These are phyloP conservation scores for Coemansia sp. DNA, from an alignment of 192 early-diverging fungal genomes.

Conservation along the genomic window DNA sequence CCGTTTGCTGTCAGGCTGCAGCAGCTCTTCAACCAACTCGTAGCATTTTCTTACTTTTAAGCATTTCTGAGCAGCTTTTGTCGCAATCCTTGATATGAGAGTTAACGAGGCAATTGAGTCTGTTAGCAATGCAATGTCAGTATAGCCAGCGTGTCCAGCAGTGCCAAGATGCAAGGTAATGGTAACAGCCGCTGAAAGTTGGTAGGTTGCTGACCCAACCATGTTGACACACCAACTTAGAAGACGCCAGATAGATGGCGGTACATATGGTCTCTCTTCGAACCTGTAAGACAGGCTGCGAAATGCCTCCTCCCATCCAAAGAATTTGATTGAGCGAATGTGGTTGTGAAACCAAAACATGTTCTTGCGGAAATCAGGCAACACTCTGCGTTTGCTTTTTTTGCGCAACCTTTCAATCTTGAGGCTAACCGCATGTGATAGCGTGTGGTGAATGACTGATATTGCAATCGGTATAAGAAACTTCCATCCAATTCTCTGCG, in stretches of 20 bases:
- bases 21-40: slow-evolving; percentile 7
- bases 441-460: not conserved
- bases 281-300: not conserved
- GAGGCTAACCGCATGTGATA: not conserved
- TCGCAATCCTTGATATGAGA: not conserved
- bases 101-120: slow-evolving; percentile 27
- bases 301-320: slow-evolving; percentile 58
- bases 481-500: slow-evolving; percentile 32
- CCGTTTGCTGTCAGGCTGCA: not conserved
- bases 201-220: slow-evolving; percentile 43
- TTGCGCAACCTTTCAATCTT: not conserved
- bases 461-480: slow-evolving; percentile 27
- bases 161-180: slow-evolving; percentile 60
- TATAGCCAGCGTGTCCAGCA: slow-evolving; percentile 13
- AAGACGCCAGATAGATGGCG: slow-evolving; percentile 33
- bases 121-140: slow-evolving; percentile 18
- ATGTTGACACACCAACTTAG: slow-evolving; percentile 14
- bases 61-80: not conserved
- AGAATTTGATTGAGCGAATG: slow-evolving; percentile 67
- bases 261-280: slow-evolving; percentile 13
- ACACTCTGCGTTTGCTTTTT: not conserved
- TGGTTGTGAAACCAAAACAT: slow-evolving; percentile 36
- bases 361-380: slow-evolving; percentile 5
- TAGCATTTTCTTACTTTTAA: not conserved
- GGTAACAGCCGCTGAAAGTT: slow-evolving; percentile 58